phyloP scores from a whole-genome alignment of 768 basidiomycete species.

The Cystobasidium onofrii region DNA sequence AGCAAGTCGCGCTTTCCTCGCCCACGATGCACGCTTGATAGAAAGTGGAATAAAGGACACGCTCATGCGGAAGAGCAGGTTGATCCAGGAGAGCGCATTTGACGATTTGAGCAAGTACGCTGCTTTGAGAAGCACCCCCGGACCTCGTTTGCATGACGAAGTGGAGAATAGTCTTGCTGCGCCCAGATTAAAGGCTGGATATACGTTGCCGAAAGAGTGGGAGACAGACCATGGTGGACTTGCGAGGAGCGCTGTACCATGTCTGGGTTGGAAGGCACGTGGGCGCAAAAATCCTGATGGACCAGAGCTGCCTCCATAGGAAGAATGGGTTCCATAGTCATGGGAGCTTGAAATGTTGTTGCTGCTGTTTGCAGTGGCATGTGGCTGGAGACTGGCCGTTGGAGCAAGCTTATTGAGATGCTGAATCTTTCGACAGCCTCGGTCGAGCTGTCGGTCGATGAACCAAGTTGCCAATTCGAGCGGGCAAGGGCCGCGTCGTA shows the following conservation, averaged over 20 bases:
- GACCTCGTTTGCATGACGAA: background rate
- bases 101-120: slow-evolving; percentile 4
- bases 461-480: slow-evolving; percentile 10
- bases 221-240: background rate
- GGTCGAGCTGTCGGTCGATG: background rate
- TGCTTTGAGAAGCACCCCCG: background rate
- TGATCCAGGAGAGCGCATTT: slow-evolving; percentile 11
- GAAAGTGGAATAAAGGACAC: slow-evolving; percentile 26
- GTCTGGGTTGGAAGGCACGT: background rate
- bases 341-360: background rate
- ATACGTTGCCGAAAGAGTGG: background rate
- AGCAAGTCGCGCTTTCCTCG: slow-evolving; percentile 6
- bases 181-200: background rate
- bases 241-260: background rate
- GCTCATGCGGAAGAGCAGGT: slow-evolving; percentile 16
- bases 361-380: background rate
- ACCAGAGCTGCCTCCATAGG: too few species aligned
- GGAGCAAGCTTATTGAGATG: background rate
- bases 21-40: slow-evolving; percentile 3
- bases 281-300: background rate
- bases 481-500: background rate
- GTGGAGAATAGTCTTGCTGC: background rate
- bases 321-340: background rate
- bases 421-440: background rate
- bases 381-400: background rate